Percentiles rank a stretch among this genome's conserved stretches.
Conservation (phyloP, 2,329 filamentous ascomycete genomes). For the Laburnicola sp. region DNA sequence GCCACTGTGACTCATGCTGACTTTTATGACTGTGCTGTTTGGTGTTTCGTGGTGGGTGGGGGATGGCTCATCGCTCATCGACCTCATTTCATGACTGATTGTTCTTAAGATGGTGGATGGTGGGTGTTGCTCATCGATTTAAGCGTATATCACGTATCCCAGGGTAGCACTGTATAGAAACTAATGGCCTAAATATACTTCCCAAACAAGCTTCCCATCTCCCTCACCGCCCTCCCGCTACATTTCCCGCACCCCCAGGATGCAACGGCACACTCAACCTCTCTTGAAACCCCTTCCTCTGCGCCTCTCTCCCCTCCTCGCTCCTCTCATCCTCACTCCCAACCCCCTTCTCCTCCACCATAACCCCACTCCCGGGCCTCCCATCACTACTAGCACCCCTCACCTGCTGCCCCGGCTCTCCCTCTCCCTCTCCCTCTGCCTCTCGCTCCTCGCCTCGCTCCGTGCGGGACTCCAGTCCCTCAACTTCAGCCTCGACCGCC, state of each 20-base stretch:
- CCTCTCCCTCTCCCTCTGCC: conserved; percentile 13
- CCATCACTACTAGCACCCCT: conserved; percentile 16
- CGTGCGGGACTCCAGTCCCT: conserved; percentile 41
- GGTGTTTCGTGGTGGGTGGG: no score
- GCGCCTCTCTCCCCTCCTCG: conserved; percentile 24
- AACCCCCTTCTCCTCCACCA: conserved; percentile 46
- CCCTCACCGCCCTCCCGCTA: no score
- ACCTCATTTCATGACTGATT: no score
- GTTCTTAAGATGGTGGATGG: no score
- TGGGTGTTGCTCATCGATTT: no score
- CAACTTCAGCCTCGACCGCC: conserved; percentile 23
- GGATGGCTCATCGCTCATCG: no score
- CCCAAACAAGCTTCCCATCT: no score
- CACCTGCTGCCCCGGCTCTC: no score
- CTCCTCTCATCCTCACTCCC: conserved; percentile 42
- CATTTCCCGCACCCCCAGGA: conserved; percentile 5
- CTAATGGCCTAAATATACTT: no score
- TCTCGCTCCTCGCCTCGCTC: conserved; percentile 25
- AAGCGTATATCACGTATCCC: no score
- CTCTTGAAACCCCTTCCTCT: conserved; percentile 12
- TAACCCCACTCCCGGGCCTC: conserved; percentile 41
- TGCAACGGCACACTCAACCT: conserved; percentile 23
- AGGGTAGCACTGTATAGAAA: no score
- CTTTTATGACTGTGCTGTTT: no score
- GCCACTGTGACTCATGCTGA: background rate